Base-by-base conservation (phyloP, 2,329 filamentous ascomycete species). In the Furcasterigmium sp. region DNA sequence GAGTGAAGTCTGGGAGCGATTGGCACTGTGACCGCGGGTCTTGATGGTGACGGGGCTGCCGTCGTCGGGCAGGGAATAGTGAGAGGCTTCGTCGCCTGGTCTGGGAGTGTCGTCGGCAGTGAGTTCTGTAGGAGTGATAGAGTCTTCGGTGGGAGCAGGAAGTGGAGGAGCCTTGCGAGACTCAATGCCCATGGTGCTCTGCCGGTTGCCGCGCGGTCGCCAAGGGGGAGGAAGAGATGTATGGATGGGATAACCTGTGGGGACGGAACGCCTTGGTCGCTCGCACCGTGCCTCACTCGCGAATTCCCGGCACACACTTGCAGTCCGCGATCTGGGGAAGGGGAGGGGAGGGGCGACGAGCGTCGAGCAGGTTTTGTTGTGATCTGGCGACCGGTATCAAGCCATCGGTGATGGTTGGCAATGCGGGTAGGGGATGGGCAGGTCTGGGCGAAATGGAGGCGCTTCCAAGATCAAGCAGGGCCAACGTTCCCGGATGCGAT, bases 31-130 rank as follows among this genome's bases (percentile, higher is more conserved):
- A 55, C 78, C 75, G 47, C 78, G 80, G 36, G 91, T 95, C 60
- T 85, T 83, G 62, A 98, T 94, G 47, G 89, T 97, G 57, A 98
- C 84, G 34, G 91, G 90, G 42, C 87, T 91, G 60, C 87, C 88
- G 79, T 93, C 87, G 58, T 90, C 86, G 45, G 87, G 87, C 41
- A 93, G 77, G 29, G 85, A 89, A 65, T 87, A 91, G 42, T 84
- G 82, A 4, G 86, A 88, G 56, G 78, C 85, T 63, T 80, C 77
- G 63, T 83, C 78, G 53, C 78, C 83, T 47, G 79, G 74, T 50
- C 77, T 76, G 49, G 85, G 89, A 19, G 15, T 13, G 20, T 41
- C 39, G 52, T 86, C 60, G 54, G 81, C 81, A 45, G 76, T 79
- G 48, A 85, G 62, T 56, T 84, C 82, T 60, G 78, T 80, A 45